A percentile compares a stretch with the other conserved stretches of the same genome.
Evolutionary conservation across 768 basidiomycete genomes (phyloP).

Genomic region (Lepiota brunneoincarnata): DNA sequence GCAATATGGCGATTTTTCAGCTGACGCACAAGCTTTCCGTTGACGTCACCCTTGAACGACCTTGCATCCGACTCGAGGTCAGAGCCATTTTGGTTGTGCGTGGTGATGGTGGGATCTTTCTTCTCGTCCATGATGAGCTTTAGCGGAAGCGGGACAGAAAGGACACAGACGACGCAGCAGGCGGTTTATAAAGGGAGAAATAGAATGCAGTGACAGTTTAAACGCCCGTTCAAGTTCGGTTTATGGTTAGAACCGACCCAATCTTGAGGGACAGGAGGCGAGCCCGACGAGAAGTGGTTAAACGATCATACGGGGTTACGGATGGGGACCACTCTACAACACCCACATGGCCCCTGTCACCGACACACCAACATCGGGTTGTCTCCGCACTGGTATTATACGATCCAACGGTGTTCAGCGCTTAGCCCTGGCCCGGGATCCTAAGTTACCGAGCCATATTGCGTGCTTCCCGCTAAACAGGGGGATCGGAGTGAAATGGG

Average conservation of each 20-base stretch:
- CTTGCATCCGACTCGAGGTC: conserved; percentile 5
- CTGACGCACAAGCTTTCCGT: conserved; percentile 48
- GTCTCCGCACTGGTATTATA: too few relatives aligned
- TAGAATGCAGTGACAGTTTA: not conserved
- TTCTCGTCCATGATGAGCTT: conserved; percentile 11
- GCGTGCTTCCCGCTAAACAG: too few relatives aligned
- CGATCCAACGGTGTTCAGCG: too few relatives aligned
- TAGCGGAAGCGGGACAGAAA: not conserved
- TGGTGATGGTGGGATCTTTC: not conserved
- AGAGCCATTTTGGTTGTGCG: conserved; percentile 1
- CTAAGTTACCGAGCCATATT: too few relatives aligned
- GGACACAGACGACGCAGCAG: too few relatives aligned
- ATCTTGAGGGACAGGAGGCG: not conserved
- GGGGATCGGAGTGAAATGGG: too few relatives aligned
- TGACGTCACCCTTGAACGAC: not conserved
- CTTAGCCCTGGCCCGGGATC: too few relatives aligned
- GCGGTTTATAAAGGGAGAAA: not conserved
- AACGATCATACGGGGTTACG: too few relatives aligned
- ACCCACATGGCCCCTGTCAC: too few relatives aligned
- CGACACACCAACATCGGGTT: too few relatives aligned
- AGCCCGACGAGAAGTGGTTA: too few relatives aligned
- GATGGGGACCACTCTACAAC: too few relatives aligned
- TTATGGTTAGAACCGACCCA: not conserved
- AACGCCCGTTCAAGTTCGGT: not conserved
- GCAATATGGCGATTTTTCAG: conserved; percentile 78